Conservation (phyloP, 176 grass and related monocot species). For the Oryza meyeriana region DNA sequence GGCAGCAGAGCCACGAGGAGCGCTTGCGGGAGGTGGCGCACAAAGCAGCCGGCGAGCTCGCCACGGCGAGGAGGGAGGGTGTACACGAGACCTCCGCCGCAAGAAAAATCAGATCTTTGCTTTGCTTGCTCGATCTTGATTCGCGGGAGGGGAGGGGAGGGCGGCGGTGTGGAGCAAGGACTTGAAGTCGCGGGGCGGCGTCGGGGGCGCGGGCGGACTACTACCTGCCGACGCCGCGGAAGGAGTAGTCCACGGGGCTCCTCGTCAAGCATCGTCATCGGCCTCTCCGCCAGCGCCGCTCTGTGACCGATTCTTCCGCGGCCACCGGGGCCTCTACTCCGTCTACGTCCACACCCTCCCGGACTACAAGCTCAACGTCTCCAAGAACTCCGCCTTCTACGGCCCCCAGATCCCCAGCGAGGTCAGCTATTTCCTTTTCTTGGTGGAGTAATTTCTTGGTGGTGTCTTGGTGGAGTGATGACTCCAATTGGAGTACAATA, state of each 20-base stretch:
- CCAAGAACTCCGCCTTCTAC: slow-evolving; percentile 58
- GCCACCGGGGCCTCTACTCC: slow-evolving; percentile 57
- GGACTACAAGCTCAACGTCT: slow-evolving; percentile 80
- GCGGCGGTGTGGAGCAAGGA: slow-evolving; percentile 5
- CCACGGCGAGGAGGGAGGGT: too few relatives aligned
- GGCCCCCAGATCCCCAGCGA: slow-evolving; percentile 76
- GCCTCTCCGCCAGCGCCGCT: slow-evolving; percentile 54
- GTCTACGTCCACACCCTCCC: slow-evolving; percentile 81
- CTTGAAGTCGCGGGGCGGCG: background rate
- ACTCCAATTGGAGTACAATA: too few relatives aligned
- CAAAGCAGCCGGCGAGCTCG: too few relatives aligned
- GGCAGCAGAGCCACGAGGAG: too few relatives aligned
- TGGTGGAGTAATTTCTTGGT: too few relatives aligned
- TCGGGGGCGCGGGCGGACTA: slow-evolving; percentile 4
- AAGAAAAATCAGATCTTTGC: background rate
- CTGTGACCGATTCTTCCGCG: slow-evolving; percentile 66
- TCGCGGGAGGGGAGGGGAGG: background rate
- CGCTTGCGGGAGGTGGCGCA: too few relatives aligned
- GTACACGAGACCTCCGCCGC: too few relatives aligned
- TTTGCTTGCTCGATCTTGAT: background rate
- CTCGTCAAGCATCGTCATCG: slow-evolving; percentile 56
- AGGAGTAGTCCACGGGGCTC: slow-evolving; percentile 36
- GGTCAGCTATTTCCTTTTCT: too few relatives aligned
- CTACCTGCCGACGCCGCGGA: slow-evolving; percentile 43
- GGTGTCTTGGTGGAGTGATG: too few relatives aligned